Base-by-base conservation (phyloP, 305 asterid genomes). In the Solanum chacoense region DNA sequence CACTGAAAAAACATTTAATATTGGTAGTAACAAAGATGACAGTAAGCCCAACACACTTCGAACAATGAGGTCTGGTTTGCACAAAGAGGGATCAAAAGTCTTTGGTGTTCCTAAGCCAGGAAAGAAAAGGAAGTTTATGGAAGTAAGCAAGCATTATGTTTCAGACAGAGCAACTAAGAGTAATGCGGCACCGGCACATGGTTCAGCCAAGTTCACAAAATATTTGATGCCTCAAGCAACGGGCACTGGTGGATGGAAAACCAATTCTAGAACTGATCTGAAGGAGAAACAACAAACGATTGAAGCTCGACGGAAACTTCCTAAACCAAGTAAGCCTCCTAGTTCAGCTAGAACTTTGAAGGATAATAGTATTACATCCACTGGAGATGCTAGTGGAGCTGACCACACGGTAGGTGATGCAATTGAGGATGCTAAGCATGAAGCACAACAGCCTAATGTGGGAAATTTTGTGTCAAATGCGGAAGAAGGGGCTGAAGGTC, bases 71-170 rank as follows among this genome's bases (percentile, higher is more conserved):
- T 91, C 95, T 87, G 99, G 96, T 78, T 90, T 92, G 78, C 96
- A 93, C 91, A 98, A 94, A 91, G 98, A 94, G 92, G 95, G 98
- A 86, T 91, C 99, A 63, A 90, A 94, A 91, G 98, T 95, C 88
- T 93, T 96, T 89, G 99, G 99, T 75, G 96, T 96, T 87, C 99
- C 99, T 22, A 95, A 93, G 90, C 99, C 98, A 87, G 98, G 99
- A 87, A 98, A 95, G 94, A 98, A 94, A 90, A 93, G 97, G 91
- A 98, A 98, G 90, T 98, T 95, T 90, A 96, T 98, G 98, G 98
- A 98, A 50, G 99, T 97, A 67, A 96, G 98, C 95, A 96, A 97
- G 90, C 99, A 97, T 89, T 95, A 95, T 79, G 96, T 90, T 90
- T 94, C 98, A 78, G 97, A 96, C 78, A 87, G 29, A 37, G 91